These are phyloP conservation scores for Narthecium ossifragum DNA, from an alignment of 106 monocot genomes.

Conservation along the genomic window DNA sequence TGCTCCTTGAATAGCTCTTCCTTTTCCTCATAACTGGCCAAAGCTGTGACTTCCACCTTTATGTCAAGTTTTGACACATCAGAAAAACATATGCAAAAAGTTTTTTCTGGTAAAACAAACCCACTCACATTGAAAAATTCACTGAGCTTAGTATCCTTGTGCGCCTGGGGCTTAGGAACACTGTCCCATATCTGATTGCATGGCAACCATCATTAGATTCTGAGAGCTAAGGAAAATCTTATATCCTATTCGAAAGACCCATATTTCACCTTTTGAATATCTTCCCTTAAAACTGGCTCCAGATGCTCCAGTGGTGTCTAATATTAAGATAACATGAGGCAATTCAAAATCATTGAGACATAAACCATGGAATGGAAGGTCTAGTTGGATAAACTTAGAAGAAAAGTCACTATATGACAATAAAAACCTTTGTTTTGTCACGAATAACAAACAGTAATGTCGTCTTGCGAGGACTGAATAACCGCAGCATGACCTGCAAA, in stretches of 20 bases:
- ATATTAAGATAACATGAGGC: neutral
- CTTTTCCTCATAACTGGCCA: constrained; percentile 54
- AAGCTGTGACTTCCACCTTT: constrained; percentile 62
- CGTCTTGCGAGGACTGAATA: constrained; percentile 62
- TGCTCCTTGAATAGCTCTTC: constrained; percentile 45
- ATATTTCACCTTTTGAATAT: constrained; percentile 47
- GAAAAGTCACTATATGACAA: neutral
- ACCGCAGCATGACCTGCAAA: constrained; percentile 57
- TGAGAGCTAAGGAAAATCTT: neutral
- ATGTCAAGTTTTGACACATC: constrained; percentile 1
- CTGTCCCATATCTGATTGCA: constrained; percentile 51
- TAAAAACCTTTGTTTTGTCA: constrained; percentile 63
- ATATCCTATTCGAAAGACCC: neutral
- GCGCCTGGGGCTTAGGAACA: constrained; percentile 37
- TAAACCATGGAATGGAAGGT: too few species aligned
- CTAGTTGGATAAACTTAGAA: too few species aligned
- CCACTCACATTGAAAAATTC: constrained; percentile 56
- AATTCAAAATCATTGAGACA: too few species aligned
- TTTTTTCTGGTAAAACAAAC: neutral
- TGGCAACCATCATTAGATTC: neutral
- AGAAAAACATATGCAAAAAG: constrained; percentile 4
- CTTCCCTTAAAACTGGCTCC: constrained; percentile 49
- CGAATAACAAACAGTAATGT: constrained; percentile 66
- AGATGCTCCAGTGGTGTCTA: constrained; percentile 57
- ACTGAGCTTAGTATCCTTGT: constrained; percentile 38